A percentile compares a stretch with the other conserved stretches of the same genome.
These are phyloP conservation scores for Volvox africanus DNA, from an alignment of 139 green algal species.

Conservation along the genomic window DNA sequence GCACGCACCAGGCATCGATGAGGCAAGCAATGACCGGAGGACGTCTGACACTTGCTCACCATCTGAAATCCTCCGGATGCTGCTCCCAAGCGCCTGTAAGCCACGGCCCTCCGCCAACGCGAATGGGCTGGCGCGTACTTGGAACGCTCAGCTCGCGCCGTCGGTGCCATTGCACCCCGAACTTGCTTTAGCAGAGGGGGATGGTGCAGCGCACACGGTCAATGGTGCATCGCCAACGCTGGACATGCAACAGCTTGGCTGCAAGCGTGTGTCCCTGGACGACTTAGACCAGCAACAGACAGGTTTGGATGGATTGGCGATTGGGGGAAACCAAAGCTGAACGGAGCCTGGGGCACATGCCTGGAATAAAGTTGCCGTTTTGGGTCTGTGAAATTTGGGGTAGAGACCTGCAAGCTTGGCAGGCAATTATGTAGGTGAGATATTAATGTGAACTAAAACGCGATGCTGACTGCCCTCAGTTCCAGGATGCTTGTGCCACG, in stretches of 20 bases:
- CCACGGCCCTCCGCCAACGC: background rate
- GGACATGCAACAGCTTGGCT: background rate
- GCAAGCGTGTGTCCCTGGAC: conserved; percentile 23
- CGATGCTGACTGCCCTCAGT: too few relatives aligned
- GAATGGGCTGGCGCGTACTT: background rate
- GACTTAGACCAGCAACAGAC: conserved; percentile 1
- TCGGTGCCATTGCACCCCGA: background rate
- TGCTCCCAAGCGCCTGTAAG: conserved; percentile 44
- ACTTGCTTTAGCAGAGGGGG: background rate
- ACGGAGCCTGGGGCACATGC: too few relatives aligned
- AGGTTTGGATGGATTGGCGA: background rate
- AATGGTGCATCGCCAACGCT: background rate
- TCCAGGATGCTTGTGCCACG: too few relatives aligned
- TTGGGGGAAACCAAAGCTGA: too few relatives aligned
- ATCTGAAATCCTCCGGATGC: conserved; percentile 36
- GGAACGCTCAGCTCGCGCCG: background rate
- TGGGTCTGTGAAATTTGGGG: too few relatives aligned
- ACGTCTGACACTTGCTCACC: conserved; percentile 26
- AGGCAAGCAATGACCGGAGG: too few relatives aligned
- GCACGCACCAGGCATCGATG: too few relatives aligned
- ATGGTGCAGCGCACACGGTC: too few relatives aligned
- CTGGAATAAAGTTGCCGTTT: too few relatives aligned
- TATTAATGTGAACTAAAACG: too few relatives aligned
- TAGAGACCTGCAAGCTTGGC: too few relatives aligned
- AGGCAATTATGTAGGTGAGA: too few relatives aligned